Evolutionary conservation across 2,329 filamentous ascomycete genomes (phyloP).

Genomic region (Cladosporium phlei): DNA sequence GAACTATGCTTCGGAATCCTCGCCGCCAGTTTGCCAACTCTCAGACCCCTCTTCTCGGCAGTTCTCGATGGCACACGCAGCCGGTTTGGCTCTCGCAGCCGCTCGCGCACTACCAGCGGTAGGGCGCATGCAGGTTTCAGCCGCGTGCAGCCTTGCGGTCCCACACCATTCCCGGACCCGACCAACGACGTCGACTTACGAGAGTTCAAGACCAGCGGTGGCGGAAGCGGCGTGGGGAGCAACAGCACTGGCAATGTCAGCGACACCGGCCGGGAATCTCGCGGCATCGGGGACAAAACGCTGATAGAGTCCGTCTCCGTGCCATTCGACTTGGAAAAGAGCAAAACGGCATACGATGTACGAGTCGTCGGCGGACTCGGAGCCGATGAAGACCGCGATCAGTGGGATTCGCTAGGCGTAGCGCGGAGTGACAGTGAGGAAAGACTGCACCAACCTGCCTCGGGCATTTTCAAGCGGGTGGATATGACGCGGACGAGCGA

Average conservation of each 20-base stretch:
- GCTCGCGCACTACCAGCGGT: background rate
- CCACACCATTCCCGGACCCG: background rate
- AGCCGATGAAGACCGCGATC: background rate
- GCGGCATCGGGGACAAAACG: background rate
- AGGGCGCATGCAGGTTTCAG: background rate
- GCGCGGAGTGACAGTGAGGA: conserved; percentile 12
- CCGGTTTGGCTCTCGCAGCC: conserved; percentile 25
- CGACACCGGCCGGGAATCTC: background rate
- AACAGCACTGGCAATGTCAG: too few relatives aligned
- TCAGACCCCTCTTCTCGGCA: conserved; percentile 37
- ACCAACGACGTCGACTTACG: background rate
- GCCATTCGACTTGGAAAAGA: conserved; percentile 12
- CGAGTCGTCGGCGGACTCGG: conserved; percentile 7
- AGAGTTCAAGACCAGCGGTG: background rate
- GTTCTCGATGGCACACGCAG: conserved; percentile 22
- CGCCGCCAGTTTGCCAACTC: conserved; percentile 40
- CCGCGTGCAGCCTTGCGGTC: background rate
- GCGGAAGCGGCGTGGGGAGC: background rate
- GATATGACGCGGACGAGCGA: conserved; percentile 17
- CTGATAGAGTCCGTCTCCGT: background rate
- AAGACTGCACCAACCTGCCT: conserved; percentile 6
- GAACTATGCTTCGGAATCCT: conserved; percentile 44
- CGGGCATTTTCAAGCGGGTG: conserved; percentile 14
- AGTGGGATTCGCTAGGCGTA: background rate
- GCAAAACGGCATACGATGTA: conserved; percentile 15